A percentile compares a stretch with the other conserved stretches of the same genome.
These are phyloP conservation scores for Monascus ruber DNA, from an alignment of 2,329 filamentous ascomycete genomes.

Conservation along the genomic window DNA sequence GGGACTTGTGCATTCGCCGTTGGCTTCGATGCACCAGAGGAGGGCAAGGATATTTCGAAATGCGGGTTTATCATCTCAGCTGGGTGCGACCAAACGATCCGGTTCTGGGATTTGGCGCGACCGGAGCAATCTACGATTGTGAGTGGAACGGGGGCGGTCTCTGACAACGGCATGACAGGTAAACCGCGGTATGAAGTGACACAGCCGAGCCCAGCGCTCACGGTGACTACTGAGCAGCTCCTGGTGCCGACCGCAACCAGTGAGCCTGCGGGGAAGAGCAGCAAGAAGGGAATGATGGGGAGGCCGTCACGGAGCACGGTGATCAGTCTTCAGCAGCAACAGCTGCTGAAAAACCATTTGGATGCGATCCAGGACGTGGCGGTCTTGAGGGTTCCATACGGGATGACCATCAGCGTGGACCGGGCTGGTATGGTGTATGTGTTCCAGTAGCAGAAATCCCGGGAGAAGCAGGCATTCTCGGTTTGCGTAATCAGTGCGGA, in stretches of 20 bases:
- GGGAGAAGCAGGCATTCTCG: no score
- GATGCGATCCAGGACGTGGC: slow-evolving; percentile 81
- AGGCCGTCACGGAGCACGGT: slow-evolving; percentile 64
- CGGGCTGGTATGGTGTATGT: slow-evolving; percentile 82
- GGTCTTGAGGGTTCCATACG: slow-evolving; percentile 79
- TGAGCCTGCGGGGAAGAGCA: slow-evolving; percentile 15
- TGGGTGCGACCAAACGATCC: slow-evolving; percentile 78
- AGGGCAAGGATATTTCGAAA: slow-evolving; percentile 47
- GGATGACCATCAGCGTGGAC: slow-evolving; percentile 86
- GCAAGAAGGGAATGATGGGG: slow-evolving; percentile 23
- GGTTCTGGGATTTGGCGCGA: slow-evolving; percentile 82
- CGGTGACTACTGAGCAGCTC: slow-evolving; percentile 54
- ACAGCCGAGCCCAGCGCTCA: slow-evolving; percentile 52
- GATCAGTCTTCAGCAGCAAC: slow-evolving; percentile 78
- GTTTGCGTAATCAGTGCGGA: no score
- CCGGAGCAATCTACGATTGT: slow-evolving; percentile 70
- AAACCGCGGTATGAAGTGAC: slow-evolving; percentile 61
- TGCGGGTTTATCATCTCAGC: slow-evolving; percentile 78
- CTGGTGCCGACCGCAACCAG: slow-evolving; percentile 28
- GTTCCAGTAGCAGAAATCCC: slow-evolving; percentile 41
- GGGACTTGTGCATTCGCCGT: slow-evolving; percentile 67
- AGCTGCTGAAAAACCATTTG: slow-evolving; percentile 72
- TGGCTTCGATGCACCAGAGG: slow-evolving; percentile 58
- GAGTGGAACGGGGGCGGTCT: slow-evolving; percentile 62
- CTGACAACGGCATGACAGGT: slow-evolving; percentile 33